Conservation (phyloP, 2,329 filamentous ascomycete species). For the Calonectria leucothoes region DNA sequence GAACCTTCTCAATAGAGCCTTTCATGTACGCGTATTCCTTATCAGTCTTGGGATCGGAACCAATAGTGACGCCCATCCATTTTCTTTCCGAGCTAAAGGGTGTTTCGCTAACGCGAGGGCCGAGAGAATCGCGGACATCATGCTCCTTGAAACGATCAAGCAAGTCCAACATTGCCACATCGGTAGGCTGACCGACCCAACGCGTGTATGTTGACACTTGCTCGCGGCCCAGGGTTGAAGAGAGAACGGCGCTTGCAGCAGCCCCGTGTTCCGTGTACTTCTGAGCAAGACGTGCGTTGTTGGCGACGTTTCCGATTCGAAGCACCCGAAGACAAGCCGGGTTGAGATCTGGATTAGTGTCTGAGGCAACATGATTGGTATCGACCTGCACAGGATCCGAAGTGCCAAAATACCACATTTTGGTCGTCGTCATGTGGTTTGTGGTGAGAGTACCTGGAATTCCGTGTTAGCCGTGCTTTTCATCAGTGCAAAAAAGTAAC, state of each 20-base stretch:
- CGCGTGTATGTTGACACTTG: slow-evolving; percentile 77
- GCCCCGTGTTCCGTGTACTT: slow-evolving; percentile 76
- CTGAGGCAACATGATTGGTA: slow-evolving; percentile 64
- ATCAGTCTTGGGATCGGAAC: slow-evolving; percentile 67
- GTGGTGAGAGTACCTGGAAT: slow-evolving; percentile 84
- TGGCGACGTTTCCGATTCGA: slow-evolving; percentile 95
- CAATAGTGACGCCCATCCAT: slow-evolving; percentile 98
- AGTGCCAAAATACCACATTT: slow-evolving; percentile 93
- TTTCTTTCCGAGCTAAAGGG: slow-evolving; percentile 98
- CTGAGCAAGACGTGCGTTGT: slow-evolving; percentile 86
- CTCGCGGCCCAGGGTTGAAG: slow-evolving; percentile 78
- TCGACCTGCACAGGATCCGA: slow-evolving; percentile 63
- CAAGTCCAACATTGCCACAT: slow-evolving; percentile 95
- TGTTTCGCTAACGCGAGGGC: slow-evolving; percentile 84
- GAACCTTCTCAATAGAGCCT: slow-evolving; percentile 88
- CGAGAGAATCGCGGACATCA: slow-evolving; percentile 87
- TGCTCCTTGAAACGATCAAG: slow-evolving; percentile 92
- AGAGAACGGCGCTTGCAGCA: slow-evolving; percentile 80
- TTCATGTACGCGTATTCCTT: slow-evolving; percentile 94
- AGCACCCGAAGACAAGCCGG: slow-evolving; percentile 83
- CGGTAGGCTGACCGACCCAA: slow-evolving; percentile 97
- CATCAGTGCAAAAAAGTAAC: slow-evolving; percentile 11
- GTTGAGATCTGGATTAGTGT: slow-evolving; percentile 67
- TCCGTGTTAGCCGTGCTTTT: slow-evolving; percentile 28
- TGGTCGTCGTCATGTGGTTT: slow-evolving; percentile 98